Evolutionary conservation across 208 protist species (phyloP).

Genomic region (Endotrypanum monterogeii): DNA sequence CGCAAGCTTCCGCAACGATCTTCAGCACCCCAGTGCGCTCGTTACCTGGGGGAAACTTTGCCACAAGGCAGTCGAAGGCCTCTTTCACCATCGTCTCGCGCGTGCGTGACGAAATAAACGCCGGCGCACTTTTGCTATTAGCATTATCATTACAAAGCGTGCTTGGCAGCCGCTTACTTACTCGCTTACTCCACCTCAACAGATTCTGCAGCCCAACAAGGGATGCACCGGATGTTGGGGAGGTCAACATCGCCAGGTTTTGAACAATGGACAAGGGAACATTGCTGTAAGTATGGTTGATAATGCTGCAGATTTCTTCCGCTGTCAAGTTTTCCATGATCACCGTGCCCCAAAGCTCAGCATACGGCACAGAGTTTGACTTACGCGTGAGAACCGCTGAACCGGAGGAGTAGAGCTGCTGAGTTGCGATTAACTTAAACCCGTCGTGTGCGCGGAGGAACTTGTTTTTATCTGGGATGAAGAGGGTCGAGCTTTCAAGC

Average conservation of each 20-base stretch:
- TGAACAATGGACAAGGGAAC: conserved; percentile 52
- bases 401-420: conserved; percentile 71
- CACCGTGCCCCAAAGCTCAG: conserved; percentile 79
- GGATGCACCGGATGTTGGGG: conserved; percentile 25
- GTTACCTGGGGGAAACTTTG: conserved; percentile 59
- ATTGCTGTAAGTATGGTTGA: conserved; percentile 45
- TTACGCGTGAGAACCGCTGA: conserved; percentile 57
- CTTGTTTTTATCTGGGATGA: conserved; percentile 96
- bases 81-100: conserved; percentile 93
- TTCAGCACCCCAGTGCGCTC: conserved; percentile 42
- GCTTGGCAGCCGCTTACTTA: conserved; percentile 52
- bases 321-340: conserved; percentile 76
- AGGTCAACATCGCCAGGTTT: conserved; percentile 40
- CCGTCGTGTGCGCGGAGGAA: conserved; percentile 83
- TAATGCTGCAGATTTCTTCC: conserved; percentile 61
- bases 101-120: conserved; percentile 77
- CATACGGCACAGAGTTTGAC: conserved; percentile 67
- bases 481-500: conserved; percentile 94
- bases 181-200: conserved; percentile 93
- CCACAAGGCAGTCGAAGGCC: conserved; percentile 93
- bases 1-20: conserved; percentile 56
- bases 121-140: conserved; percentile 11
- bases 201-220: conserved; percentile 84
- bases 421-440: conserved; percentile 91
- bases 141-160: conserved; percentile 23